These are phyloP conservation scores for Kwoniella botswanensis DNA, from an alignment of 768 basidiomycete species.

Conservation along the genomic window DNA sequence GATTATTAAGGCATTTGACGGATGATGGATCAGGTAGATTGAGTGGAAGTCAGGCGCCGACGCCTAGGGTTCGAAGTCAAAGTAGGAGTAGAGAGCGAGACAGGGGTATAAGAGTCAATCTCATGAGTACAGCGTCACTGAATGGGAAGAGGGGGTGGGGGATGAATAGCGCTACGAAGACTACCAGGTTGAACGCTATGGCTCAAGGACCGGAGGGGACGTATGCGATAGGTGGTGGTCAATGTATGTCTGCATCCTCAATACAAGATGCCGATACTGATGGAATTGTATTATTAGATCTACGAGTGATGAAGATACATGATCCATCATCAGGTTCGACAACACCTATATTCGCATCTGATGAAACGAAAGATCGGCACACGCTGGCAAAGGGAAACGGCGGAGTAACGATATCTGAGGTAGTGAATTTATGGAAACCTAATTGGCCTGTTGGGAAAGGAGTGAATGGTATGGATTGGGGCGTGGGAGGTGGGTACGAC, in stretches of 20 bases:
- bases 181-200: conserved; percentile 42
- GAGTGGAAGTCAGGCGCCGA: conserved; percentile 11
- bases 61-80: conserved; percentile 19
- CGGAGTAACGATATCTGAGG: conserved; percentile 46
- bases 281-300: conserved; percentile 25
- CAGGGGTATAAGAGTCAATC: conserved; percentile 34
- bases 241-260: conserved; percentile 34
- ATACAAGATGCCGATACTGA: no score
- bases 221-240: conserved; percentile 51
- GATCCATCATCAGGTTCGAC: conserved; percentile 14
- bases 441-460: conserved; percentile 46
- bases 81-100: conserved; percentile 27
- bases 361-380: conserved; percentile 16
- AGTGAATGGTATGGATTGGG: conserved; percentile 56
- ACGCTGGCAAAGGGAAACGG: conserved; percentile 42
- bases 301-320: conserved; percentile 41
- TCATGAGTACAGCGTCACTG: conserved; percentile 15
- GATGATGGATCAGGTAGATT: conserved; percentile 30
- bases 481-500: conserved; percentile 45
- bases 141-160: conserved; percentile 30
- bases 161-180: conserved; percentile 18
- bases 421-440: conserved; percentile 54
- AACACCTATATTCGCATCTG: conserved; percentile 21
- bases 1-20: conserved; percentile 34
- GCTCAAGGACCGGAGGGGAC: conserved; percentile 49